Percentiles rank a stretch among this genome's conserved stretches.
These are phyloP conservation scores for Agaricus blazei DNA, from an alignment of 768 basidiomycete species.

Conservation along the genomic window DNA sequence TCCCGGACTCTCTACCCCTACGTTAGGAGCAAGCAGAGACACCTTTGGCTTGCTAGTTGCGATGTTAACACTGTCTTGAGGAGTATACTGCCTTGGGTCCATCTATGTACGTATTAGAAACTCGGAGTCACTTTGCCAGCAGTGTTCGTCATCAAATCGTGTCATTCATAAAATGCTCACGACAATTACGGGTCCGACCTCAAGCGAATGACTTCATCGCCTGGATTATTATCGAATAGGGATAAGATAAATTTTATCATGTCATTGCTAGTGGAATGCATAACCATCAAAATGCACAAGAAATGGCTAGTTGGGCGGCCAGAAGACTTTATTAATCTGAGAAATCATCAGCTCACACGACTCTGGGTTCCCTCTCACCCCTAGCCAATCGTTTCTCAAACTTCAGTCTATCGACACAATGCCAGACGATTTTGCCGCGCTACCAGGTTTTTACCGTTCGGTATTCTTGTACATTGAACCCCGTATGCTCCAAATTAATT, in stretches of 20 bases:
- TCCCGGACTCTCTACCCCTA: constrained; percentile 46
- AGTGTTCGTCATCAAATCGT: too few relatives aligned
- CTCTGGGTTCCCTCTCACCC: constrained; percentile 7
- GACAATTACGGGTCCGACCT: too few relatives aligned
- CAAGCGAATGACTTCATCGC: too few relatives aligned
- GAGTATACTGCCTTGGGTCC: neutral
- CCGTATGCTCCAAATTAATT: constrained; percentile 26
- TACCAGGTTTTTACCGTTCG: constrained; percentile 57
- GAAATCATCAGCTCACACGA: neutral
- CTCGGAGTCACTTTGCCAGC: neutral
- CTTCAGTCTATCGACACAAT: constrained; percentile 1
- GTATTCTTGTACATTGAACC: constrained; percentile 68
- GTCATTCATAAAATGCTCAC: too few relatives aligned
- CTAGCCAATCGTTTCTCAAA: neutral
- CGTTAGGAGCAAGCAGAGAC: neutral
- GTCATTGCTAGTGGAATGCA: neutral
- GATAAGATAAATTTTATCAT: neutral
- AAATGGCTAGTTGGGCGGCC: neutral
- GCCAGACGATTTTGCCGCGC: constrained; percentile 41
- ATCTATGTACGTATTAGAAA: neutral
- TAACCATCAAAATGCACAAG: too few relatives aligned
- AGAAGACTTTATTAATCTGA: neutral
- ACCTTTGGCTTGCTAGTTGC: neutral
- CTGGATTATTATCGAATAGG: neutral
- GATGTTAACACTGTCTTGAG: neutral